A percentile compares a stretch with the other conserved stretches of the same genome.
Conservation (phyloP, 2,329 filamentous ascomycete genomes). For the Nigrograna mackinnonii region DNA sequence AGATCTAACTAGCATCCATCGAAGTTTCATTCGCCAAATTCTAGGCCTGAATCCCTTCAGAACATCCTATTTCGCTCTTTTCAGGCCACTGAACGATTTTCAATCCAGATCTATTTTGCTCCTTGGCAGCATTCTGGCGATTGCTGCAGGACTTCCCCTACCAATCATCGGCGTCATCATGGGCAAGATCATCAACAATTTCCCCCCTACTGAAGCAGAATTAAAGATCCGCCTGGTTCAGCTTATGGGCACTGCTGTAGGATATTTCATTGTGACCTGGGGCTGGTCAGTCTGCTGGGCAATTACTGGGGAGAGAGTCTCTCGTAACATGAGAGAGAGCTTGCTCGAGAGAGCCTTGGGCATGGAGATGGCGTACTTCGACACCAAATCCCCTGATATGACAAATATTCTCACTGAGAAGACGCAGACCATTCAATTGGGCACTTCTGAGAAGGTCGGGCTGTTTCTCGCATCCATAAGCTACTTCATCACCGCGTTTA, state of each 20-base stretch:
- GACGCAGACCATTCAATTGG: conserved; percentile 50
- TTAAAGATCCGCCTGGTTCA: conserved; percentile 45
- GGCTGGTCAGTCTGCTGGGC: conserved; percentile 55
- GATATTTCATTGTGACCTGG: conserved; percentile 55
- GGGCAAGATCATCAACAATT: conserved; percentile 54
- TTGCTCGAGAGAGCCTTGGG: conserved; percentile 53
- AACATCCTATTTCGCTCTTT: conserved; percentile 55
- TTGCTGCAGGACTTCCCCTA: conserved; percentile 62
- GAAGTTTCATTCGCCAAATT: conserved; percentile 41
- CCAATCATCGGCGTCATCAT: conserved; percentile 65
- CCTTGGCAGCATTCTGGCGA: conserved; percentile 45
- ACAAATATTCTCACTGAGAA: conserved; percentile 50
- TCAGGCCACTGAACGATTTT: conserved; percentile 47
- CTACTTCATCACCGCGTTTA: conserved; percentile 50
- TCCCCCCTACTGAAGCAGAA: conserved; percentile 51
- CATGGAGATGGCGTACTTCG: conserved; percentile 57
- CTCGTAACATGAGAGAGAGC: conserved; percentile 49
- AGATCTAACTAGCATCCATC: conserved; percentile 31
- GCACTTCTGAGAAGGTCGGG: conserved; percentile 52
- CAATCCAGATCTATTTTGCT: conserved; percentile 40
- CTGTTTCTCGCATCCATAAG: conserved; percentile 51
- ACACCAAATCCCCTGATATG: conserved; percentile 54
- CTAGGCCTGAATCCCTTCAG: conserved; percentile 49
- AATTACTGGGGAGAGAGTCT: conserved; percentile 54
- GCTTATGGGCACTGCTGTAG: conserved; percentile 49